Evolutionary conservation across 2,329 filamentous ascomycete genomes (phyloP), one percentile per base, ranked within the genome.

Genomic region (Diaporthe vexans): DNA sequence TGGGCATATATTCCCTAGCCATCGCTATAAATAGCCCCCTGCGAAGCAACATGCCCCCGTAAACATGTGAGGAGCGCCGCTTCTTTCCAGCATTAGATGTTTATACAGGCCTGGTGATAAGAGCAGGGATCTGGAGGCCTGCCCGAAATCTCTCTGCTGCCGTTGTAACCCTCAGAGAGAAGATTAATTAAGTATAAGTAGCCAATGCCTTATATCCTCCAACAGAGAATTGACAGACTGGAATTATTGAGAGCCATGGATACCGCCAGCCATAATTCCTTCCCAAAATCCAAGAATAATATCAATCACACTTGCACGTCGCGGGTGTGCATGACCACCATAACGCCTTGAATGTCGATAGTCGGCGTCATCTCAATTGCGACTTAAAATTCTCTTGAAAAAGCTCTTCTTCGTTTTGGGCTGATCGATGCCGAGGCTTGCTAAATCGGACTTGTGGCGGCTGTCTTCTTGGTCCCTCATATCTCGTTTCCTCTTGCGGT

Each of bases 371-470:
- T 17, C 46, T 63, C 57, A 59, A 43, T 19, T 61, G 48, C 69
- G 69, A 63, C 58, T 75, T 19, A 75, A 72, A 40, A 71, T 74
- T 40, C 59, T 67, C 26, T 61, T 57, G 51, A 75, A 73, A 35
- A 74, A 68, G 33, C 65, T 58, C 52, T 75, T 75, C 58, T 56
- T 69, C 17, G 58, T 46, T 59, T 75, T 75, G 17, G 74, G 72
- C 21, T 40, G 58, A 19, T 61, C 65, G 72, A 75, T 67, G n/a
- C 74, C 72, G 67, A 75, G 29, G 17, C 59, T 65, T 46, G 71
- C 59, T 24, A 74, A 35, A 26, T 75, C 74, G 43, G 73, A 72
- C 43, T 59, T 75, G 65, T 69, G 72, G 35, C 52, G 54, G 33
- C 54, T 70, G n/a, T 75, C 67, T 48, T 75, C 74, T 24, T 56